phyloP scores from a whole-genome alignment of 2,329 filamentous ascomycete species.

The Beauveria sp. region DNA sequence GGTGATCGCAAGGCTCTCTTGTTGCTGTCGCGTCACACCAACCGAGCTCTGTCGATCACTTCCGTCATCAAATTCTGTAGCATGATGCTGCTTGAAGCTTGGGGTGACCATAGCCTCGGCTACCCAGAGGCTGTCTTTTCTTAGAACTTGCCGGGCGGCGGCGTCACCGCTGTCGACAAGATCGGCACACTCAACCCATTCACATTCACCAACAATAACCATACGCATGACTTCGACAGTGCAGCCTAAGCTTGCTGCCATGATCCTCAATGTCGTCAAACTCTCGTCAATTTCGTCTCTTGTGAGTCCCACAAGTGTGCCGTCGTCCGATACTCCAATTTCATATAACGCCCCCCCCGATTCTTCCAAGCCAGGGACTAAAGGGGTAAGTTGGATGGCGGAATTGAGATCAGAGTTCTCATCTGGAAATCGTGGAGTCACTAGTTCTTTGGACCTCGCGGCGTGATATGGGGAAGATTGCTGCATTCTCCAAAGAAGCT shows the following conservation, averaged over 20 bases:
- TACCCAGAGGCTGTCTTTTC: slow-evolving; percentile 63
- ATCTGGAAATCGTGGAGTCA: slow-evolving; percentile 69
- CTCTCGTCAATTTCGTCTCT: slow-evolving; percentile 91
- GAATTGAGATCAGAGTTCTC: slow-evolving; percentile 39
- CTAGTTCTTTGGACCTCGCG: slow-evolving; percentile 65
- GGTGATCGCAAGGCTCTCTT: slow-evolving; percentile 17
- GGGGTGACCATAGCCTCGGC: slow-evolving; percentile 86
- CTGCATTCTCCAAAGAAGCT: slow-evolving; percentile 88
- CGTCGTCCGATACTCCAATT: slow-evolving; percentile 93
- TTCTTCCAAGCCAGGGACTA: slow-evolving; percentile 78
- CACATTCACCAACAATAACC: slow-evolving; percentile 78
- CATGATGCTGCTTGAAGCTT: slow-evolving; percentile 39
- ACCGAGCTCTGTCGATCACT: background rate
- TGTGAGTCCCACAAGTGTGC: slow-evolving; percentile 78
- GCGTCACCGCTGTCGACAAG: slow-evolving; percentile 21
- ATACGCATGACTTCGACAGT: slow-evolving; percentile 72
- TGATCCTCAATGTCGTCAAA: slow-evolving; percentile 72
- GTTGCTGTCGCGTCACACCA: background rate
- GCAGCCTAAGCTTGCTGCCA: slow-evolving; percentile 90
- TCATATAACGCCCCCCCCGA: slow-evolving; percentile 92
- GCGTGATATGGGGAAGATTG: slow-evolving; percentile 90
- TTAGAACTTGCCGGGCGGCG: slow-evolving; percentile 17
- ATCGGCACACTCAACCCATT: slow-evolving; percentile 51
- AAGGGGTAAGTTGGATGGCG: slow-evolving; percentile 44
- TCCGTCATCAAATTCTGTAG: slow-evolving; percentile 3